Base-by-base conservation (phyloP, 108 stramenopile species). In the Bacterosira constricta region DNA sequence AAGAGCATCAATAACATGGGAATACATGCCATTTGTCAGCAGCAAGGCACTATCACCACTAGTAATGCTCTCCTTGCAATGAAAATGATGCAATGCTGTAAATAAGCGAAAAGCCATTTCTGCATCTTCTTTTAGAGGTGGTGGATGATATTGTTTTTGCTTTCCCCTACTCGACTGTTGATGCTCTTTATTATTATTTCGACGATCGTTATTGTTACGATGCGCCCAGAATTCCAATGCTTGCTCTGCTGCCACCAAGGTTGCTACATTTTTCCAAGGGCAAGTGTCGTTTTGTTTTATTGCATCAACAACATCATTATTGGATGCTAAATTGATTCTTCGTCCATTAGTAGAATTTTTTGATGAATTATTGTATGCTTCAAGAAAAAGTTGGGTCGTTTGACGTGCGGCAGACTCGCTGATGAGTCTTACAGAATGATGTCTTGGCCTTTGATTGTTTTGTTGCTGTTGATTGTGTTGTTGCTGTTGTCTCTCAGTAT, bases 191-290 rank as follows among this genome's bases (percentile, higher is more conserved):
- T 37, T 32, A 29, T 44, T 27, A 11, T 47, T 38, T 10, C 60
- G 31, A 34, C 8, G 26, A 18, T 52, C 30, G 15, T 30, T 29
- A 37, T 64, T 55, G 41, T 49, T 55, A 15, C 72, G 36, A 45
- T 73, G 35, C 20, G 72, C 72, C 72, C 72, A 73, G 63, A 34
- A 73, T 73, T 73, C 72, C 38, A 73, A 36, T 21, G 72, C 72
- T 20, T 55, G 63, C 27, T 73, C 72, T 44, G 63, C 63, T 32
- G 62, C 63, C 13, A 73, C 36, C 11, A 73, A 36, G 0, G 37
- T 29, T 39, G 39, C 25, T 17, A 49, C 34, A 42, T 73, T 53
- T 60, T 25, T 23, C 58, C 53, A 13, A 18, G 13, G n/a, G 57
- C 15, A 6, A 29, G 27, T 53, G 50, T 5, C 34, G 66, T 21